Conservation (phyloP, 2,329 filamentous ascomycete genomes). For the Metarhizium rileyi region DNA sequence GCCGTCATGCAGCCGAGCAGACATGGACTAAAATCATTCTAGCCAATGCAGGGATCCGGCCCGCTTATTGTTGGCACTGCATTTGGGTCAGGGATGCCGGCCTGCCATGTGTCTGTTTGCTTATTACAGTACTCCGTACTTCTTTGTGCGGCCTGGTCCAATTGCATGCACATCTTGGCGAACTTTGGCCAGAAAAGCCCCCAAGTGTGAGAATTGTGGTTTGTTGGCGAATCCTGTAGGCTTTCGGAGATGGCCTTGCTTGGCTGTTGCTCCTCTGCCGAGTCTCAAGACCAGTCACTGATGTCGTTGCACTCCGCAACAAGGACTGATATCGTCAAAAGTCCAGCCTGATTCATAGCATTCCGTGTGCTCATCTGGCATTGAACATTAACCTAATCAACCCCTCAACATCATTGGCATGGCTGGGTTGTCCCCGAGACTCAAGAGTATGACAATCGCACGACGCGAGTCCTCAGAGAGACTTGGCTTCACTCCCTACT, state of each 20-base stretch:
- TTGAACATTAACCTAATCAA: too few species aligned
- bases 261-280: too few species aligned
- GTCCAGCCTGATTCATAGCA: too few species aligned
- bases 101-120: not conserved
- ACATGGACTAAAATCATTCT: not conserved
- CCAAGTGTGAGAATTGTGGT: not conserved
- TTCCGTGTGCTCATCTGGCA: too few species aligned
- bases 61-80: conserved; percentile 4
- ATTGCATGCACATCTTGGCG: not conserved
- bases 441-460: too few species aligned
- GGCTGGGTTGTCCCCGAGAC: too few species aligned
- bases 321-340: too few species aligned
- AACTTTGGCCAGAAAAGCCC: not conserved
- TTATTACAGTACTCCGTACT: not conserved
- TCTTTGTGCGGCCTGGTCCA: not conserved
- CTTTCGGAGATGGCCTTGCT: not conserved
- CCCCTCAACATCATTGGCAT: too few species aligned
- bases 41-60: conserved; percentile 5
- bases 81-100: not conserved
- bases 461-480: too few species aligned
- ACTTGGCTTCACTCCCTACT: too few species aligned
- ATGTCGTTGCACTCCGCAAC: too few species aligned
- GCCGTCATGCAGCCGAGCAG: not conserved
- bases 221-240: not conserved
- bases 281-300: too few species aligned